Evolutionary conservation across 257 asterid genomes (phyloP), one percentile per base, ranked within the genome.

Genomic region (Scutellaria minor): DNA sequence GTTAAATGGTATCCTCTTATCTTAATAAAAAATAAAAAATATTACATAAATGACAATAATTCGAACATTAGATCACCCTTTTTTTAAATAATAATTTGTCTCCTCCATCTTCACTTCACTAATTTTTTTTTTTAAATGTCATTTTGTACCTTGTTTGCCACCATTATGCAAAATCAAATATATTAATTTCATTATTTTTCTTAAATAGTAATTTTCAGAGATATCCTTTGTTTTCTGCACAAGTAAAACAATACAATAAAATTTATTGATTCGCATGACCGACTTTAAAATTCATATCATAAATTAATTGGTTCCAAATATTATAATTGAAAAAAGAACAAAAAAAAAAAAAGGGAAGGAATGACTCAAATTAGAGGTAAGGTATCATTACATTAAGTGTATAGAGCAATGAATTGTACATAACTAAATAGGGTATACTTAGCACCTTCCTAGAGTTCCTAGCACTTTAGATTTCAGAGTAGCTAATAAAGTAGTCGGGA

Each of bases 331-430:
- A 31, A 24, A 0, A 59, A 12, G 5, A 9, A 40, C 24, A 9
- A n/a, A 6, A 0, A 59, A 12, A 8, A 9, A 40, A 42, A 9
- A n/a, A 6, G 14, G 42, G 7, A 11, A 39, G 64, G 65, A 64
- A 73, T 59, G 70, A 42, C 72, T 64, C 62, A 40, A 27, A 14
- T 45, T 24, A 3, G 64, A 73, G 66, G 77, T 11, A 52, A 63
- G 42, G 72, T 9, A 73, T 73, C 39, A 27, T 20, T 41, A 52
- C 64, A 24, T 57, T 59, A 61, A 14, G 13, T 39, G 66, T 61
- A 3, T 9, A 35, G 42, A 62, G 52, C 48, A 37, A 60, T 7
- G 6, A 4, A 27, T 12, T 35, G 5, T 31, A 31, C 37, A 31
- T 31, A 18, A 18, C 18, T 18, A 18, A 18, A 24, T 24, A n/a